Conservation (phyloP, 495 filamentous ascomycete species). For the Pyrenopolyporus hunteri region DNA sequence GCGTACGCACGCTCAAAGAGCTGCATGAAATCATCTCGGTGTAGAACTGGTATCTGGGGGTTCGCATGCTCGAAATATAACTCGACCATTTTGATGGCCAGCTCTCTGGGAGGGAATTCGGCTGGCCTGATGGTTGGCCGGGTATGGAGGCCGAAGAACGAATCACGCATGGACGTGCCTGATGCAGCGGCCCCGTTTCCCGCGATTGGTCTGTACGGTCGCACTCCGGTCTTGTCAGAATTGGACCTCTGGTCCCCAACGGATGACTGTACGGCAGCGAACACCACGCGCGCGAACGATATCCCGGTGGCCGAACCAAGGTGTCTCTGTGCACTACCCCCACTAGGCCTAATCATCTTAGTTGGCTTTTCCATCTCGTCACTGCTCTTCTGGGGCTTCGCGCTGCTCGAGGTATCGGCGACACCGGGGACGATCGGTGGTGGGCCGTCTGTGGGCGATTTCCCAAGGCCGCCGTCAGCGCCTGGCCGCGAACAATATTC, state of each 20-base stretch:
- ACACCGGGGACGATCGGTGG: constrained; percentile 31
- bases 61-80: constrained; percentile 97
- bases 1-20: constrained; percentile 81
- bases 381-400: constrained; percentile 51
- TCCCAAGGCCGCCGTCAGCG: constrained; percentile 49
- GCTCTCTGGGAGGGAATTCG: constrained; percentile 76
- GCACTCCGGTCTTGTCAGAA: constrained; percentile 57
- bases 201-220: constrained; percentile 47
- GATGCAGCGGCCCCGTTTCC: constrained; percentile 46
- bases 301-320: constrained; percentile 89
- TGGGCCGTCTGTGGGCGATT: constrained; percentile 50
- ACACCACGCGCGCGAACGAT: constrained; percentile 92
- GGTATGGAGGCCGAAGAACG: constrained; percentile 92
- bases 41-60: constrained; percentile 91
- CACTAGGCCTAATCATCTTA: constrained; percentile 77
- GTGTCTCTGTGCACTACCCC: constrained; percentile 78
- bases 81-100: constrained; percentile 73
- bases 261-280: constrained; percentile 90
- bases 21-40: constrained; percentile 83
- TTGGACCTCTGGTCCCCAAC: constrained; percentile 70
- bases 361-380: constrained; percentile 69
- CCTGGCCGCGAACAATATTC: constrained; percentile 68
- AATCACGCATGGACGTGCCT: constrained; percentile 85
- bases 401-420: constrained; percentile 34
- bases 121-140: constrained; percentile 86